Evolutionary conservation across 306 rosid species (phyloP).

Genomic region (Castanopsis chinensis): DNA sequence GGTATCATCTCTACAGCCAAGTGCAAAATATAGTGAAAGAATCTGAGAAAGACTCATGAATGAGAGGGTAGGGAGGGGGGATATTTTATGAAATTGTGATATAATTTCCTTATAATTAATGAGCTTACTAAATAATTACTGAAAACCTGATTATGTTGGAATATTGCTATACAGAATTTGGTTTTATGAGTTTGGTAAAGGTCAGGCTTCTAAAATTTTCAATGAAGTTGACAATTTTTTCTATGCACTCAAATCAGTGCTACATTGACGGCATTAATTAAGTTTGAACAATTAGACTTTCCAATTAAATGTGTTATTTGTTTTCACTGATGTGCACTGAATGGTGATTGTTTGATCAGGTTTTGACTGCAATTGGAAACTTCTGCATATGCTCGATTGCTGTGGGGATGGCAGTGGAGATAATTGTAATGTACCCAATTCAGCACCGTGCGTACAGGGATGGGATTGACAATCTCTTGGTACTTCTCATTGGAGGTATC

Average conservation of each 20-base stretch:
- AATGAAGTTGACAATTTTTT: neutral
- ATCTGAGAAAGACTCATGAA: neutral
- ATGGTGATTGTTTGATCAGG: conserved; percentile 44
- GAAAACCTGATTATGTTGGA: neutral
- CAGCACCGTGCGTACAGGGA: conserved; percentile 66
- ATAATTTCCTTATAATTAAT: neutral
- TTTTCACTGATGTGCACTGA: conserved; percentile 11
- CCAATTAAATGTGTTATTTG: neutral
- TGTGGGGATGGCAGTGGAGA: conserved; percentile 62
- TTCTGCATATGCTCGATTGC: conserved; percentile 92
- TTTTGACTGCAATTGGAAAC: conserved; percentile 86
- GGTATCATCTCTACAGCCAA: conserved; percentile 36
- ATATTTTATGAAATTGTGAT: neutral
- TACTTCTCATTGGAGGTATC: conserved; percentile 92
- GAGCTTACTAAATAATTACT: neutral
- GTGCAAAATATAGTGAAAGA: neutral
- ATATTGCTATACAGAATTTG: neutral
- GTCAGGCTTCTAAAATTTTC: neutral
- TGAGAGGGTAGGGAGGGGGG: neutral
- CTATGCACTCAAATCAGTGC: neutral
- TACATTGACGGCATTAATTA: neutral
- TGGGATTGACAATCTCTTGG: conserved; percentile 87
- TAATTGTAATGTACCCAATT: conserved; percentile 82
- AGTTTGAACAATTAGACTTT: neutral
- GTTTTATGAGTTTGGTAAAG: neutral